phyloP scores from a whole-genome alignment of 1,139 yeast species.

The Debaryomyces sp. region DNA sequence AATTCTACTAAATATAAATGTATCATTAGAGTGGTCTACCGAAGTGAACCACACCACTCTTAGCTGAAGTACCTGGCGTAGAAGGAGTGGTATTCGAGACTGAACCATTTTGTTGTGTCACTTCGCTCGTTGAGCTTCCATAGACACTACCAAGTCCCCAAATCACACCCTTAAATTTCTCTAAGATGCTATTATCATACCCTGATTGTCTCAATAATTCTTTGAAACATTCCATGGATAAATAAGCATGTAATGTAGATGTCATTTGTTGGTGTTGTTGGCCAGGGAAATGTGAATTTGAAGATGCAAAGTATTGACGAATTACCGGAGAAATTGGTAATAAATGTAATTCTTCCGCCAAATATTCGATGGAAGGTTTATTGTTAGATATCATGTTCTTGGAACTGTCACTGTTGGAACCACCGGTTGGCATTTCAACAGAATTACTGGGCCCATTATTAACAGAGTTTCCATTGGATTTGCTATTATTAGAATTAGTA shows the following conservation, averaged over 20 bases:
- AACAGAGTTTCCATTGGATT: background rate
- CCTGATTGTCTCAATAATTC: conserved; percentile 52
- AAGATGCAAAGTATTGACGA: conserved; percentile 50
- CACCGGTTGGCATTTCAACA: conserved; percentile 12
- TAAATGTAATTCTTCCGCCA: conserved; percentile 61
- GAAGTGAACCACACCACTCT: conserved; percentile 33
- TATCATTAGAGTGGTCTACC: conserved; percentile 32
- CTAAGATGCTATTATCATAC: conserved; percentile 37
- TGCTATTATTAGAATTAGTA: background rate
- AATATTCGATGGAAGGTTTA: conserved; percentile 51
- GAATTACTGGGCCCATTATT: conserved; percentile 14
- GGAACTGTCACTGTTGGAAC: conserved; percentile 16
- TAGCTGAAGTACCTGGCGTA: conserved; percentile 25
- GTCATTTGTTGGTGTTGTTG: conserved; percentile 48
- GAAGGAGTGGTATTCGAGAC: conserved; percentile 20
- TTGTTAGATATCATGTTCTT: conserved; percentile 21
- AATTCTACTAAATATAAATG: conserved; percentile 1
- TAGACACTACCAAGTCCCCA: conserved; percentile 47
- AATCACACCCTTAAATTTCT: conserved; percentile 51
- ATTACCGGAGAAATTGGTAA: conserved; percentile 52
- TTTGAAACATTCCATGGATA: conserved; percentile 60
- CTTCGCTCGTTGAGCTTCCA: conserved; percentile 10
- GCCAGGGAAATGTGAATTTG: conserved; percentile 28
- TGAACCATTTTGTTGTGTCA: conserved; percentile 17
- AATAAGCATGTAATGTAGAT: conserved; percentile 52